These are phyloP conservation scores for Lentinus tigrinus DNA, from an alignment of 768 basidiomycete genomes.

Conservation along the genomic window DNA sequence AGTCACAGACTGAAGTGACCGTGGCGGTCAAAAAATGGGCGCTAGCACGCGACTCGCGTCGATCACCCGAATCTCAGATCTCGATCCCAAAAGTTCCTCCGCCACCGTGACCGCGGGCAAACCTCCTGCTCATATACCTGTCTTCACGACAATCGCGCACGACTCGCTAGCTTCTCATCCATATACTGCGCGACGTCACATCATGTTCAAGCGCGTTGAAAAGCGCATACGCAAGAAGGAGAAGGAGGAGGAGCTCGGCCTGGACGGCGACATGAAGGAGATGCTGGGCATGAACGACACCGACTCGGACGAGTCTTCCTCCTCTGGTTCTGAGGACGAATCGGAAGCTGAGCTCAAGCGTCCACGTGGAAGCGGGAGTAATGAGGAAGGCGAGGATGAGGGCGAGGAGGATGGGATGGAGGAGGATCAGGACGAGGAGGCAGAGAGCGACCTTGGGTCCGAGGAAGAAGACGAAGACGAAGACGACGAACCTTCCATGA, in stretches of 20 bases:
- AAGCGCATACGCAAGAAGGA: slow-evolving; percentile 60
- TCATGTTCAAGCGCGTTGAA: slow-evolving; percentile 80
- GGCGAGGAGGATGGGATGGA: slow-evolving; percentile 23
- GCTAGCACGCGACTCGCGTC: neutral
- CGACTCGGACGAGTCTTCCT: slow-evolving; percentile 68
- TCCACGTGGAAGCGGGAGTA: too few species aligned
- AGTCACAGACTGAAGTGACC: too few species aligned
- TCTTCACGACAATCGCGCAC: neutral
- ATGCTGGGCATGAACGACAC: slow-evolving; percentile 69
- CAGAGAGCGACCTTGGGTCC: slow-evolving; percentile 20
- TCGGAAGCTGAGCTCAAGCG: too few species aligned
- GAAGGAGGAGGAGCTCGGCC: slow-evolving; percentile 62
- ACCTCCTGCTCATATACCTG: neutral
- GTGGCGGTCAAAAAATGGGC: slow-evolving; percentile 8
- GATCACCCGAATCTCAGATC: neutral
- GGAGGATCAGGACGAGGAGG: slow-evolving; percentile 17
- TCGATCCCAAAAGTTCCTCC: slow-evolving; percentile 8
- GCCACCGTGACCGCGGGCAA: neutral
- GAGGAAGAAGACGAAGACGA: slow-evolving; percentile 22
- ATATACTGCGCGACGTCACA: neutral
- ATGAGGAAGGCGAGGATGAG: slow-evolving; percentile 13
- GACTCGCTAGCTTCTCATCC: neutral
- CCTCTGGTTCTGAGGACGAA: slow-evolving; percentile 27
- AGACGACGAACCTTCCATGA: slow-evolving; percentile 43
- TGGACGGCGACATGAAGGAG: slow-evolving; percentile 64